phyloP scores from a whole-genome alignment of 2,329 filamentous ascomycete species.

The Sordariomycetes sp. region DNA sequence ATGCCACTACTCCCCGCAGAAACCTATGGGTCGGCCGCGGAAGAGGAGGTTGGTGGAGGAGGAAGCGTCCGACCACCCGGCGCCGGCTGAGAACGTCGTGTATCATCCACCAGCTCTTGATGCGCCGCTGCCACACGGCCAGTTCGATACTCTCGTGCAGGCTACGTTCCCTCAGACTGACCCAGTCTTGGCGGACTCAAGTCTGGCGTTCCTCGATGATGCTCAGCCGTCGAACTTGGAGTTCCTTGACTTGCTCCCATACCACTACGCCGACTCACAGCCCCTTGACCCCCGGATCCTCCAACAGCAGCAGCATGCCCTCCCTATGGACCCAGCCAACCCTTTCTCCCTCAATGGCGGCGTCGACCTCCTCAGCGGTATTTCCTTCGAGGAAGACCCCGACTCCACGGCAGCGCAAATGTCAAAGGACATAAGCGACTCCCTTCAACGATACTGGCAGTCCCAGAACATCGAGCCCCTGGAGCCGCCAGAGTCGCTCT shows the following conservation, averaged over 20 bases:
- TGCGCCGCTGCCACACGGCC: too few relatives aligned
- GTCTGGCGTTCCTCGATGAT: slow-evolving; percentile 24
- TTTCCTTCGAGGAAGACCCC: slow-evolving; percentile 20
- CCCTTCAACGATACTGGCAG: slow-evolving; percentile 11
- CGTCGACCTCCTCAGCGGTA: slow-evolving; percentile 18
- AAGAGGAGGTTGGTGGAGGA: slow-evolving; percentile 38
- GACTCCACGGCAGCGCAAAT: slow-evolving; percentile 13
- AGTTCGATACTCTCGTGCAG: too few relatives aligned
- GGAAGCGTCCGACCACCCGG: too few relatives aligned
- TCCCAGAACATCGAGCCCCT: slow-evolving; percentile 2
- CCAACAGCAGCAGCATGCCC: slow-evolving; percentile 4
- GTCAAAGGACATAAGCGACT: slow-evolving; percentile 18
- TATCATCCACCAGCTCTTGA: too few relatives aligned
- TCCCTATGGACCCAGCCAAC: slow-evolving; percentile 4
- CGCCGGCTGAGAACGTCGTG: too few relatives aligned
- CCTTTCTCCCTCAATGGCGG: slow-evolving; percentile 11
- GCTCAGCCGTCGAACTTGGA: slow-evolving; percentile 16
- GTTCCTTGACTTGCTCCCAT: slow-evolving; percentile 26
- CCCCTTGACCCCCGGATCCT: slow-evolving; percentile 8
- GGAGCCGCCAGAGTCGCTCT: slow-evolving; percentile 9
- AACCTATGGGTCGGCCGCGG: slow-evolving; percentile 56
- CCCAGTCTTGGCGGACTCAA: slow-evolving; percentile 12
- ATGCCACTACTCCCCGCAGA: slow-evolving; percentile 56
- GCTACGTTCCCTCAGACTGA: not conserved
- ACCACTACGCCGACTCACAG: slow-evolving; percentile 11